Evolutionary conservation across 1,284 basidiomycete species (phyloP).

Genomic region (Lentinula novae-zelandiae): DNA sequence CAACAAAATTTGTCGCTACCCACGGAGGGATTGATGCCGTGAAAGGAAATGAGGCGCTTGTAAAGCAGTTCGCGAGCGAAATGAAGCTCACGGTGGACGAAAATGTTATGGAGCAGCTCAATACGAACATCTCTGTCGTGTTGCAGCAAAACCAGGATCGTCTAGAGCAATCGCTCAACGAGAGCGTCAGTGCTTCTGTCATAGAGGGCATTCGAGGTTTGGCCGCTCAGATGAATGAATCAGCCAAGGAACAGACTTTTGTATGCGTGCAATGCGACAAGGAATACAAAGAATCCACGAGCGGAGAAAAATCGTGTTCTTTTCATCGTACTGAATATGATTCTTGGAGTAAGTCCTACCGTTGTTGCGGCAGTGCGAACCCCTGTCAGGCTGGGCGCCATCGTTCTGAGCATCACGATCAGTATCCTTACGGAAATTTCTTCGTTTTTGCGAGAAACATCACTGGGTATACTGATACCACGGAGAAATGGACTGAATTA

Average conservation of each 20-base stretch:
- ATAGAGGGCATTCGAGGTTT: conserved; percentile 30
- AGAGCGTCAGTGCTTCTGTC: conserved; percentile 27
- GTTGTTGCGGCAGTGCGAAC: conserved; percentile 30
- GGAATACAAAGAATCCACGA: conserved; percentile 29
- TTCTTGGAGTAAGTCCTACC: conserved; percentile 27
- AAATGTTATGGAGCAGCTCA: conserved; percentile 33
- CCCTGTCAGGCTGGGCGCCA: conserved; percentile 30
- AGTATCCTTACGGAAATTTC: conserved; percentile 32
- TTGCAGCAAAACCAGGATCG: conserved; percentile 27
- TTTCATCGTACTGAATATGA: conserved; percentile 32
- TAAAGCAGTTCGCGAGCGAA: conserved; percentile 32
- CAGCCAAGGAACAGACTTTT: conserved; percentile 32
- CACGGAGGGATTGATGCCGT: conserved; percentile 33
- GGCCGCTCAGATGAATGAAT: conserved; percentile 26
- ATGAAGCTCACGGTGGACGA: conserved; percentile 31
- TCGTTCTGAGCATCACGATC: conserved; percentile 31
- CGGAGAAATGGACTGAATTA: conserved; percentile 25
- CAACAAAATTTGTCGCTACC: conserved; percentile 26
- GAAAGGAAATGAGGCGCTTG: conserved; percentile 27
- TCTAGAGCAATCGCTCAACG: conserved; percentile 29
- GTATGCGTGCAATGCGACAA: conserved; percentile 34
- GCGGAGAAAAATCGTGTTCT: conserved; percentile 32
- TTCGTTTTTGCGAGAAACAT: conserved; percentile 27
- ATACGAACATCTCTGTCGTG: conserved; percentile 26
- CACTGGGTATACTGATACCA: conserved; percentile 28